These are phyloP conservation scores for Vicia sativa DNA, from an alignment of 306 rosid genomes.

Conservation along the genomic window DNA sequence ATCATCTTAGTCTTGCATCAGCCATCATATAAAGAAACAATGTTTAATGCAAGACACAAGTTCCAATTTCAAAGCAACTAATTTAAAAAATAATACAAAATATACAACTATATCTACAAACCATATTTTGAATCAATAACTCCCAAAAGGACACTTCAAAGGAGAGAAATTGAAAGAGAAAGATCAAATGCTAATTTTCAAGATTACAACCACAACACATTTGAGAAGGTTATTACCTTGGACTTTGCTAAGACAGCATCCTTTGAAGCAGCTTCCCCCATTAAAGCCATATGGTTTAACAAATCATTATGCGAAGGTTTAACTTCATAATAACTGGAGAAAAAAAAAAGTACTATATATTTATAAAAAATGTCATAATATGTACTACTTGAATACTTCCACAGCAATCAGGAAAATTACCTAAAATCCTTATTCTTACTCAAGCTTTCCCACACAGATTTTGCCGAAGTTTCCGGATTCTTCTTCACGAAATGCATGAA, in stretches of 20 bases:
- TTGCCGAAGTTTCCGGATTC: slow-evolving; percentile 63
- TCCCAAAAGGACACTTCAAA: slow-evolving; percentile 11
- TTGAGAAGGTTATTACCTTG: slow-evolving; percentile 51
- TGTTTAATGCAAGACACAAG: slow-evolving; percentile 2
- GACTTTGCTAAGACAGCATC: slow-evolving; percentile 50
- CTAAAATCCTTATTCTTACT: slow-evolving; percentile 68
- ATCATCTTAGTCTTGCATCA: slow-evolving; percentile 15
- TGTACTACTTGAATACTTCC: neutral
- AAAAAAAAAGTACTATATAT: neutral
- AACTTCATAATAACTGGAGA: slow-evolving; percentile 64
- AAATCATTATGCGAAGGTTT: slow-evolving; percentile 45
- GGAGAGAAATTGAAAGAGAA: slow-evolving; percentile 21
- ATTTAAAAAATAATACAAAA: neutral
- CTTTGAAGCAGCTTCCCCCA: slow-evolving; percentile 49
- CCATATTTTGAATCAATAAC: slow-evolving; percentile 25
- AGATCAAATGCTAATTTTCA: slow-evolving; percentile 16
- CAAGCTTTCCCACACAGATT: slow-evolving; percentile 72
- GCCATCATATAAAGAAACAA: slow-evolving; percentile 9
- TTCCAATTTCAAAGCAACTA: slow-evolving; percentile 1
- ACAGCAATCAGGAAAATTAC: slow-evolving; percentile 40
- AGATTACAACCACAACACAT: slow-evolving; percentile 24
- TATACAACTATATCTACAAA: slow-evolving; percentile 7
- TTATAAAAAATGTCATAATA: slow-evolving; percentile 22
- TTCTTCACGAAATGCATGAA: slow-evolving; percentile 59
- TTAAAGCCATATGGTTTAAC: slow-evolving; percentile 36